These are phyloP conservation scores for Aspergillus sp. DNA, from an alignment of 2,329 filamentous ascomycete species.

Conservation along the genomic window DNA sequence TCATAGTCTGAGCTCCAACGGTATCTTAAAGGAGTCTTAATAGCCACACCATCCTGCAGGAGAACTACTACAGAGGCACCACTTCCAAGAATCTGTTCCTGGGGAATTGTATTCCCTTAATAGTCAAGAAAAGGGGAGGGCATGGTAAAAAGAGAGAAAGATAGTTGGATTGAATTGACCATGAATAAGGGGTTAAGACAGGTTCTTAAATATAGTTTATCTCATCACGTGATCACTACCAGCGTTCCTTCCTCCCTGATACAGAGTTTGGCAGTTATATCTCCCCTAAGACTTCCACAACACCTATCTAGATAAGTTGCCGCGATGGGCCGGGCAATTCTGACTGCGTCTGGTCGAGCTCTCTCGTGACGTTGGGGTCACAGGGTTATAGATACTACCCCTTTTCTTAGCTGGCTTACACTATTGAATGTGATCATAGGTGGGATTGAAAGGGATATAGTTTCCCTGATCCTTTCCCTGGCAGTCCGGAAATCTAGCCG, in stretches of 20 bases:
- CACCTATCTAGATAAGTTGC: background rate
- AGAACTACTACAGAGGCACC: slow-evolving; percentile 17
- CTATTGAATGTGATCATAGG: slow-evolving; percentile 11
- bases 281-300: too few species aligned
- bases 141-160: background rate
- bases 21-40: slow-evolving; percentile 20
- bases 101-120: slow-evolving; percentile 14
- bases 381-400: background rate
- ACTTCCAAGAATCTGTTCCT: slow-evolving; percentile 15
- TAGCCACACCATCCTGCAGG: slow-evolving; percentile 12
- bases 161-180: background rate
- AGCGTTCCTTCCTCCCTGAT: too few species aligned
- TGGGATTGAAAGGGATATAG: slow-evolving; percentile 16
- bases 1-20: slow-evolving; percentile 16
- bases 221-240: background rate
- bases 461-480: slow-evolving; percentile 14
- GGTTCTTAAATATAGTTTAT: background rate
- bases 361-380: background rate
- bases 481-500: slow-evolving; percentile 15
- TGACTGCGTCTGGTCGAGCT: background rate
- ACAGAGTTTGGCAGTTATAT: too few species aligned
- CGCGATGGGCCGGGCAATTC: background rate
- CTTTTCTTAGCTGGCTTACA: slow-evolving; percentile 3
- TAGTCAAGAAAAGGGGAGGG: slow-evolving; percentile 13
- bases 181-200: background rate